phyloP scores from a whole-genome alignment of 257 asterid genomes.

The Nemophila menziesii region DNA sequence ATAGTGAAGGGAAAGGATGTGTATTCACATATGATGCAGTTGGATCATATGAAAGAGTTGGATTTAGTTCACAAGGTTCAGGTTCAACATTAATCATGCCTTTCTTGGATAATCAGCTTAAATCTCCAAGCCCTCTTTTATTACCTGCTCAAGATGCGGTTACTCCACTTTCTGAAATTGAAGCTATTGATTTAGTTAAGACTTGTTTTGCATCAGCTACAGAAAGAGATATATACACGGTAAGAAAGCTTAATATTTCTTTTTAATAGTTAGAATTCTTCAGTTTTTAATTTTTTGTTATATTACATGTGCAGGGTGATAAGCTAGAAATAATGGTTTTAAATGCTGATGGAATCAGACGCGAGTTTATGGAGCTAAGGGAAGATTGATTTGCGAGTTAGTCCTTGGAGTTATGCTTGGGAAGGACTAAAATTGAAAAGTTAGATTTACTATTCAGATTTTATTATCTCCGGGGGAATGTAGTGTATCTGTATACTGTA shows the following conservation, averaged over 20 bases:
- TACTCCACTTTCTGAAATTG: slow-evolving; percentile 62
- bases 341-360: slow-evolving; percentile 49
- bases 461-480: neutral
- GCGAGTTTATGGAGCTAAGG: slow-evolving; percentile 61
- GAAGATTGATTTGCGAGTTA: slow-evolving; percentile 28
- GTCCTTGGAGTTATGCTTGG: neutral
- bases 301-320: slow-evolving; percentile 46
- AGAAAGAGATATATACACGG: slow-evolving; percentile 73
- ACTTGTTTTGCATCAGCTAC: slow-evolving; percentile 79
- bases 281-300: too few species aligned
- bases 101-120: slow-evolving; percentile 56
- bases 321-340: slow-evolving; percentile 52
- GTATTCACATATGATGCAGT: slow-evolving; percentile 91
- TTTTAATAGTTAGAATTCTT: neutral
- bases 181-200: slow-evolving; percentile 79
- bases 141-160: slow-evolving; percentile 34
- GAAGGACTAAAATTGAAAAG: neutral
- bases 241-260: slow-evolving; percentile 13
- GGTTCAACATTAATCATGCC: slow-evolving; percentile 87
- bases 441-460: too few species aligned
- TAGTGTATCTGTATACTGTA: neutral
- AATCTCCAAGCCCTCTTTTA: slow-evolving; percentile 27
- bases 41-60: slow-evolving; percentile 90
- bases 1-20: slow-evolving; percentile 76
- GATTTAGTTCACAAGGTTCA: slow-evolving; percentile 89